Evolutionary conservation across 2,329 filamentous ascomycete genomes (phyloP), one percentile per base, ranked within the genome.

Genomic region (Talaromyces atroroseus): DNA sequence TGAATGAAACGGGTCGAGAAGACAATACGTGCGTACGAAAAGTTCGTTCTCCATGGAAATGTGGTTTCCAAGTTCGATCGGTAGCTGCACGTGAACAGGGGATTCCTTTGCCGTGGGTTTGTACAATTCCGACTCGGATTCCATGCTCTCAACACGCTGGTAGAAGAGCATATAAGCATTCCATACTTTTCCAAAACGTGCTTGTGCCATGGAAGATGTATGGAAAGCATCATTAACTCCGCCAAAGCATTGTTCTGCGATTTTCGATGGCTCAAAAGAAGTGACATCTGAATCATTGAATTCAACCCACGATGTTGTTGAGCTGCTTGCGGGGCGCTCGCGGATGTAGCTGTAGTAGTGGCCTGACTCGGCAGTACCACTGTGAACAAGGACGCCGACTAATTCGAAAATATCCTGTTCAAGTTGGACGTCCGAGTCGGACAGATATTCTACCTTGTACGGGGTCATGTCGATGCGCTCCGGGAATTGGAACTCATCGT

Each of bases 121-220:
- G 62, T 84, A 74, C 1, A 71, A 64, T 26, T 78, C 72, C 62
- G 82, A 79, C 58, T 82, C 80, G 16, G 72, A 70, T 18, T 78
- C 76, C 56, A 92, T 78, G 4, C 83, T 82, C 0, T 86, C 86
- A 3, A 85, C 82, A 49, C 94, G 85, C 70, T 96, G 89, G 70
- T 99, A 99, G 71, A 99, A 97, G 8, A 99, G 80, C 89, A 99
- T 97, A 71, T 99, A 99, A 12, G 92, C 94, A 69, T 90, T 97
- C 77, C 87, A 76, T 4, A 82, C 81, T 71, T 92, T 92, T 64
- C 86, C 82, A 61, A 80, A 84, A 0, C 76, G 62, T 18, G 78
- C 68, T 29, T 69, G 66, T 18, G 58, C 75, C 74, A 64, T 76
- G 72, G 50, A 64, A 66, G 59, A 81, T 74, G 65, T 78, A 75